These are phyloP conservation scores for Quercus tomentella DNA, from an alignment of 331 rosid species.

Conservation along the genomic window DNA sequence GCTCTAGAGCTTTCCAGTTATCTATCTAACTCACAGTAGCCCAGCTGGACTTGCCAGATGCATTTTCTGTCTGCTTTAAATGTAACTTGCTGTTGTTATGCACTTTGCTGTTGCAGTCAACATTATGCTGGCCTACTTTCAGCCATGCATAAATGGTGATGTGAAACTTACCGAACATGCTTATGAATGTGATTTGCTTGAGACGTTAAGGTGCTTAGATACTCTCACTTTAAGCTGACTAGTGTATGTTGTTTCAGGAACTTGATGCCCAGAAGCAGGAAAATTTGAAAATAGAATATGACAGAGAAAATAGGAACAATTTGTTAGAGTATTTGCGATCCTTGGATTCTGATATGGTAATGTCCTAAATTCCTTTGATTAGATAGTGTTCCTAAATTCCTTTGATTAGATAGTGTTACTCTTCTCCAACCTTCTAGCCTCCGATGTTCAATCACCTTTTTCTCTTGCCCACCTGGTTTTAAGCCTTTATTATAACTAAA, in stretches of 20 bases:
- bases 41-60: not conserved
- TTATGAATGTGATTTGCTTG: not conserved
- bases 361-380: not conserved
- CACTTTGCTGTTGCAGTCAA: not conserved
- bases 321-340: constrained; percentile 84
- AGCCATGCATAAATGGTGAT: not conserved
- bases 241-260: constrained; percentile 55
- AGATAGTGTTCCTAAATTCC: not conserved
- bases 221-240: constrained; percentile 6
- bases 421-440: not conserved
- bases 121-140: not conserved
- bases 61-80: not conserved
- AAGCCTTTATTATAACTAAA: not conserved
- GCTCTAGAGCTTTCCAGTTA: not conserved
- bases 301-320: constrained; percentile 61
- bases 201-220: constrained; percentile 7
- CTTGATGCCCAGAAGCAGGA: constrained; percentile 59
- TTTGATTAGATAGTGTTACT: not conserved
- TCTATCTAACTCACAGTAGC: not conserved
- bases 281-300: constrained; percentile 56
- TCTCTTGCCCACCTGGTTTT: not conserved
- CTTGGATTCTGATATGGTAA: constrained; percentile 87
- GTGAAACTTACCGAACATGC: not conserved
- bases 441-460: not conserved
- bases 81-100: not conserved